phyloP scores from a whole-genome alignment of 805 yeast species.

The Ogataea populi-albae region DNA sequence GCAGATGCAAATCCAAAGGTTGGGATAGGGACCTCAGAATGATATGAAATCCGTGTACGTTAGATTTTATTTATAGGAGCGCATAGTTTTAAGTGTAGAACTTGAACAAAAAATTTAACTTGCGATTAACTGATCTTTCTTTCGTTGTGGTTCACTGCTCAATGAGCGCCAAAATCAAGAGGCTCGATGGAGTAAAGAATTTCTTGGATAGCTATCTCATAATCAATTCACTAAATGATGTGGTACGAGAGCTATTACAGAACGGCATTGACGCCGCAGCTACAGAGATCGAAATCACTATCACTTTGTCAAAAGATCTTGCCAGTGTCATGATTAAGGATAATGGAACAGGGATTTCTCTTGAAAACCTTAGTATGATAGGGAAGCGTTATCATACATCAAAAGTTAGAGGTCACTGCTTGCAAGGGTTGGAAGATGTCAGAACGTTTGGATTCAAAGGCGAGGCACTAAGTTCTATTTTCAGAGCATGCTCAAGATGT shows the following conservation, averaged over 20 bases:
- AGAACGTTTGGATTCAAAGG: conserved; percentile 69
- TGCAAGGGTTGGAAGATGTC: conserved; percentile 35
- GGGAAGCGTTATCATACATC: conserved; percentile 56
- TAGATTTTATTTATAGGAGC: too few species aligned
- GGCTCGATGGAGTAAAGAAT: conserved; percentile 2
- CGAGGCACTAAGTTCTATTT: conserved; percentile 58
- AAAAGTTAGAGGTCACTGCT: conserved; percentile 34
- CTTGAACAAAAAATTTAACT: too few species aligned
- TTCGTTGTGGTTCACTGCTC: not conserved
- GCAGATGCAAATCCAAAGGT: too few species aligned
- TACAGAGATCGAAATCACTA: conserved; percentile 29
- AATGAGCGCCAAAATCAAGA: conserved; percentile 5
- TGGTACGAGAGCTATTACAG: conserved; percentile 48
- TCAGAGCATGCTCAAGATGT: conserved; percentile 43
- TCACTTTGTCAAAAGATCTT: conserved; percentile 27
- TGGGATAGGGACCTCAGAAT: too few species aligned
- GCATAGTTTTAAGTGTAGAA: too few species aligned
- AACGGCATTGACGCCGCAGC: conserved; percentile 59
- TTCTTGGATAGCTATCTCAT: conserved; percentile 29
- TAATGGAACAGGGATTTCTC: conserved; percentile 67
- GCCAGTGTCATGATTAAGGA: conserved; percentile 48
- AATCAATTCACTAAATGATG: conserved; percentile 38
- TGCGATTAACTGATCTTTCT: too few species aligned
- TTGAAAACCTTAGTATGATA: conserved; percentile 43
- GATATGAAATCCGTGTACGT: too few species aligned